Evolutionary conservation across 225 moss, liverwort and hornwort genomes (phyloP).

Genomic region (Marchantia polymorpha): DNA sequence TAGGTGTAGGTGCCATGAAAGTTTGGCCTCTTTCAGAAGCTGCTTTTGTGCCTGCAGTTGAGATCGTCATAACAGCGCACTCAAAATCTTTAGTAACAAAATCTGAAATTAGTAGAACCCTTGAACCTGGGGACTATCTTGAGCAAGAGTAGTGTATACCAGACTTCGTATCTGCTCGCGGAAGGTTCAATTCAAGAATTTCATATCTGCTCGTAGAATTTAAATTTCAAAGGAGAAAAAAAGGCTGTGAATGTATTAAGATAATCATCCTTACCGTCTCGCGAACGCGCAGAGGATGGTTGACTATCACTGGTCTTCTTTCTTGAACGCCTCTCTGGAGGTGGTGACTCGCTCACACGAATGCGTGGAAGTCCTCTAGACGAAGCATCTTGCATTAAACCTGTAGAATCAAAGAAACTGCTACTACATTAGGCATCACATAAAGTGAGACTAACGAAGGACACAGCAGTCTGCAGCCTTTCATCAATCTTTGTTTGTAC

Average conservation of each 20-base stretch:
- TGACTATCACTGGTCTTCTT: conserved; percentile 4
- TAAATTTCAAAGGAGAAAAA: neutral
- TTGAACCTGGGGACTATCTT: neutral
- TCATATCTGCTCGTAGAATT: neutral
- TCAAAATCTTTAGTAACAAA: neutral
- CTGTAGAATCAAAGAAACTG: conserved; percentile 7
- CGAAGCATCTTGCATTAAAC: conserved; percentile 15
- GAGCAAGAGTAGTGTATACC: neutral
- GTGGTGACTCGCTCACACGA: conserved; percentile 5
- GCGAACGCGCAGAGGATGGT: conserved; percentile 19
- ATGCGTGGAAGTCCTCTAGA: conserved; percentile 25
- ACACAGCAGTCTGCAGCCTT: neutral
- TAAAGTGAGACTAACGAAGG: neutral
- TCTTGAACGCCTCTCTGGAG: conserved; percentile 1
- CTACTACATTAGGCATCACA: neutral
- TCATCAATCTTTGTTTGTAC: neutral
- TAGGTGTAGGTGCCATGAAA: conserved; percentile 31
- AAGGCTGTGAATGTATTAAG: neutral
- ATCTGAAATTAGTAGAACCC: neutral
- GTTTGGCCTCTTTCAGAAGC: conserved; percentile 16
- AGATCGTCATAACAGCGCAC: conserved; percentile 19
- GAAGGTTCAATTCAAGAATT: no score
- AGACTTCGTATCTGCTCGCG: neutral
- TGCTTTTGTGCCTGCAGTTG: conserved; percentile 18
- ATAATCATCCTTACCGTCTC: conserved; percentile 24